Base-by-base conservation (phyloP, 225 moss, liverwort and hornwort species). In the Anthoceros angustus region DNA sequence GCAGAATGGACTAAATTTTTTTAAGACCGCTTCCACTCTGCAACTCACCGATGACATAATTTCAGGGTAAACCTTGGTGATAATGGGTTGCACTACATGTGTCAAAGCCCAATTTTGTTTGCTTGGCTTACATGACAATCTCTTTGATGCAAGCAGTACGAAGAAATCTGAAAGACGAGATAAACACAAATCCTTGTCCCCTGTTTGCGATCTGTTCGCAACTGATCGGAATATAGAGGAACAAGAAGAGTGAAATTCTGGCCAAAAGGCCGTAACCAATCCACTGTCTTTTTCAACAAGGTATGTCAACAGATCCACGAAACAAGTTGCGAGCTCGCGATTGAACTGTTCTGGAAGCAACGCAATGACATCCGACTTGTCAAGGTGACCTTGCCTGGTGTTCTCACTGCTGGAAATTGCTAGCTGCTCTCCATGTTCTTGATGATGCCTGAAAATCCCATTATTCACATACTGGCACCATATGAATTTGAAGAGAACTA, bases 1-100 rank as follows among this genome's bases (percentile, higher is more conserved):
- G 23, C 8, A 15, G 55, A 23, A 55, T 55, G 55, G 18, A 55
- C 16, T 55, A 5, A 0, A 20, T 20, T 8, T 0, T 2, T 23
- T 55, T 1, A 11, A 9, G 18, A 55, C 12, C 14, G 10, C 6
- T 1, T 15, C 14, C 18, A 20, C n/a, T 50, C 4, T 6, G 6
- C 20, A 21, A 71, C 79, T 86, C 70, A 95, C 95, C 69, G 66
- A 67, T 50, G 74, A 68, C 66, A 69, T 86, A 62, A 91, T 78
- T 41, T 76, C 72, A 42, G 86, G 71, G 68, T 87, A 86, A 32
- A 82, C 74, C 50, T 81, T 80, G 21, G 71, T 77, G 63, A 89
- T 84, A 70, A 98, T 92, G 45, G 98, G 92, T 55, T 79, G 86
- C 41, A 98, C 86, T 50, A 80, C 87, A 68, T 81, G 68, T 67